phyloP scores from a whole-genome alignment of 352 stramenopile genomes.

The Globisporangium uncinulatum region DNA sequence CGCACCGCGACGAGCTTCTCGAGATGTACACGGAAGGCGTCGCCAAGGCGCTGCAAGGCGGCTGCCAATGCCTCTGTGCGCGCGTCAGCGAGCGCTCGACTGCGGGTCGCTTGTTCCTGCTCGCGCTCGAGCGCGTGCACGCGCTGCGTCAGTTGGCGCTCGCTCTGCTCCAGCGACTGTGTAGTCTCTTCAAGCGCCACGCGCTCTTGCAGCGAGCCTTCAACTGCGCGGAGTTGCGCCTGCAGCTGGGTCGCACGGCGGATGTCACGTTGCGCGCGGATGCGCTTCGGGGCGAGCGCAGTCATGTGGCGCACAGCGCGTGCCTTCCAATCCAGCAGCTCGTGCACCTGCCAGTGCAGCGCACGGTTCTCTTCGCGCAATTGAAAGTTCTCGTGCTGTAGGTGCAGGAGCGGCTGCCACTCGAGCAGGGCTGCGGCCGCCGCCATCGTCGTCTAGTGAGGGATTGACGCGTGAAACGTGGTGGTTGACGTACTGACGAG shows the following conservation, averaged over 20 bases:
- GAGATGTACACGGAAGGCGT: constrained; percentile 50
- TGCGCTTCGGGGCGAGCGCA: constrained; percentile 44
- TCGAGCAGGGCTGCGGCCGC: constrained; percentile 39
- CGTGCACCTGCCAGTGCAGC: constrained; percentile 40
- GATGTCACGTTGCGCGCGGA: constrained; percentile 35
- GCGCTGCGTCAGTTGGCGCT: constrained; percentile 20
- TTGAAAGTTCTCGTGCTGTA: constrained; percentile 64
- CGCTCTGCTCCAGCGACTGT: constrained; percentile 27
- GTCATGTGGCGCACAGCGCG: constrained; percentile 60
- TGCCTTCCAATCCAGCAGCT: constrained; percentile 61
- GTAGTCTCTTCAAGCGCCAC: constrained; percentile 38
- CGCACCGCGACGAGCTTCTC: constrained; percentile 54
- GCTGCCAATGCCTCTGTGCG: constrained; percentile 17
- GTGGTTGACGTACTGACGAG: not conserved
- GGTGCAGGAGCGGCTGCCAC: constrained; percentile 47
- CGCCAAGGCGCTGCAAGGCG: constrained; percentile 33
- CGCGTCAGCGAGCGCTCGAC: constrained; percentile 8
- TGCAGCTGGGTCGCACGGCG: constrained; percentile 49
- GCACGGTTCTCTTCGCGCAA: constrained; percentile 47
- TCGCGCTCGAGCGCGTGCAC: constrained; percentile 25
- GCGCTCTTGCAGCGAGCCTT: constrained; percentile 51
- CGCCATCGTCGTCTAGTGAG: constrained; percentile 14
- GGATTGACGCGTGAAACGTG: not conserved
- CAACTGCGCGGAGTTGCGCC: constrained; percentile 42
- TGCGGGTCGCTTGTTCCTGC: constrained; percentile 17